Evolutionary conservation across 345 rosid genomes (phyloP).

Genomic region (Rhodomyrtus tomentosa): DNA sequence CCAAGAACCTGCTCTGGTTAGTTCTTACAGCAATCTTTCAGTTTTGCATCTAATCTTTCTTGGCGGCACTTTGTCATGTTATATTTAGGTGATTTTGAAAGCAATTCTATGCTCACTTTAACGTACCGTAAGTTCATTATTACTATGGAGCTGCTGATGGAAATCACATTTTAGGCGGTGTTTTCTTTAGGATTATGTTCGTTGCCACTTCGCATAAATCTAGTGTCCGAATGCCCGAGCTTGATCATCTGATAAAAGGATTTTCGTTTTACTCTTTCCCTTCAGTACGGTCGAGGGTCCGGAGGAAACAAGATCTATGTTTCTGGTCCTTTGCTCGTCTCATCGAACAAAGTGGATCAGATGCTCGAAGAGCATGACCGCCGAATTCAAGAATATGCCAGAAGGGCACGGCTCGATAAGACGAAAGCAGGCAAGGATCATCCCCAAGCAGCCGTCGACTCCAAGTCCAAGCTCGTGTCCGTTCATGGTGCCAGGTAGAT

Average conservation of each 20-base stretch:
- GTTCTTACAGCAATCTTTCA: constrained; percentile 1
- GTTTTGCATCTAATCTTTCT: not conserved
- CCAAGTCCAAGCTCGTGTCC: not conserved
- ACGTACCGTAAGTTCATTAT: not conserved
- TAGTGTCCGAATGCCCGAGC: not conserved
- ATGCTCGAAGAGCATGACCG: constrained; percentile 88
- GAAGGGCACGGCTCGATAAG: constrained; percentile 32
- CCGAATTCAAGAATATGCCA: constrained; percentile 59
- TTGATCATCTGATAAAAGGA: not conserved
- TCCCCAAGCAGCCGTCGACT: not conserved
- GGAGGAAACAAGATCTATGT: constrained; percentile 70
- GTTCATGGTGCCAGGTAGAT: not conserved
- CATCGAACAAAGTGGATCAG: constrained; percentile 68
- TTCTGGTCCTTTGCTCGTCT: constrained; percentile 74
- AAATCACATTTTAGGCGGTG: not conserved
- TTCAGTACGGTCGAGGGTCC: constrained; percentile 34
- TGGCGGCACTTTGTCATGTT: not conserved
- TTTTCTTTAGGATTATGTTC: not conserved
- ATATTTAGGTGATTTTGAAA: not conserved
- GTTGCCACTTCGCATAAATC: not conserved
- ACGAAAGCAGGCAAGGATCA: constrained; percentile 14
- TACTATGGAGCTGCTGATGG: not conserved
- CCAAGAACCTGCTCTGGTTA: constrained; percentile 32
- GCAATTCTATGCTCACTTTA: not conserved
- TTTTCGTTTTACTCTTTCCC: not conserved